Evolutionary conservation across 2,329 filamentous ascomycete genomes (phyloP).

Genomic region (Grosmannia penicillata): DNA sequence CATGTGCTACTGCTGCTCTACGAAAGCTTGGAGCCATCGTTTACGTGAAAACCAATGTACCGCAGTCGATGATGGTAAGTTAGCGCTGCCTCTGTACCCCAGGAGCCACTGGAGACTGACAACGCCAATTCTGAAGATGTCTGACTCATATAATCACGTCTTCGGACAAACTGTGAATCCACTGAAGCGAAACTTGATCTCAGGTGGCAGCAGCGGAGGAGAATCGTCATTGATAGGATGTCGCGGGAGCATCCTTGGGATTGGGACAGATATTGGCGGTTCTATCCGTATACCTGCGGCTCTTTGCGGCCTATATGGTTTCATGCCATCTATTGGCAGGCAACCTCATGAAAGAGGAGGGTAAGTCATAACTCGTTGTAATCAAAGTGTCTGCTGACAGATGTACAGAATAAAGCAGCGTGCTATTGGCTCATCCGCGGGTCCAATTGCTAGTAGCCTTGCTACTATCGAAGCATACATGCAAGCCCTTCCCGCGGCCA

Average conservation of each 20-base stretch:
- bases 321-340: not conserved
- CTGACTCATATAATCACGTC: not conserved
- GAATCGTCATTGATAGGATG: not conserved
- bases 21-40: not conserved
- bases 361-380: not conserved
- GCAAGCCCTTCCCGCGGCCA: not conserved
- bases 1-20: not conserved
- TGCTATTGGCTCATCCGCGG: not conserved
- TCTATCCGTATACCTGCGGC: not conserved
- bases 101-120: not conserved
- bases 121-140: not conserved
- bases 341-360: not conserved
- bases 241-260: not conserved
- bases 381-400: not conserved
- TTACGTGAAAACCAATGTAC: not conserved
- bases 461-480: not conserved
- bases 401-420: not conserved
- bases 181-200: not conserved
- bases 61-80: not conserved
- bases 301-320: not conserved
- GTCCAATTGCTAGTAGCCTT: not conserved
- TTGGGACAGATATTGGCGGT: not conserved
- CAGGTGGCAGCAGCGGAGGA: not conserved
- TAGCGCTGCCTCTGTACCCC: not conserved
- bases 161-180: not conserved